These are phyloP conservation scores for Rhodamnia rubescens DNA, from an alignment of 345 rosid species.

Conservation along the genomic window DNA sequence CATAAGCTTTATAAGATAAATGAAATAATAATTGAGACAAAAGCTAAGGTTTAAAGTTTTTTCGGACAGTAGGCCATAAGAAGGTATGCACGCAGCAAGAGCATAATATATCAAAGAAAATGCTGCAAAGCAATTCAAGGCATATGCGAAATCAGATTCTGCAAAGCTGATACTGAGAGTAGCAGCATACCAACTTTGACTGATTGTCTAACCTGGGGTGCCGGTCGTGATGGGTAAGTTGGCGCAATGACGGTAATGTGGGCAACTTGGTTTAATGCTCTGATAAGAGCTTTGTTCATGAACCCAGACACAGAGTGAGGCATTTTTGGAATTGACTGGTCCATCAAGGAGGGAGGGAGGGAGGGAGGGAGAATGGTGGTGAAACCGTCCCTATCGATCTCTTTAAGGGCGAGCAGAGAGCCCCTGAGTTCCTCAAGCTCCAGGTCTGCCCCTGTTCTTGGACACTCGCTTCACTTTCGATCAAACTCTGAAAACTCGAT, in stretches of 20 bases:
- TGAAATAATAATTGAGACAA: no score
- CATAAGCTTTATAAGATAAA: no score
- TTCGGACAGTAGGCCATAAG: no score
- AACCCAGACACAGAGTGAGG: background rate
- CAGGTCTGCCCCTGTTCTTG: constrained; percentile 24
- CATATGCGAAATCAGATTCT: background rate
- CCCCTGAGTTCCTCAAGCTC: constrained; percentile 40
- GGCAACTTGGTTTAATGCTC: background rate
- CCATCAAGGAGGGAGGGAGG: background rate
- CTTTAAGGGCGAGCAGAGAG: constrained; percentile 47
- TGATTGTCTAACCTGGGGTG: background rate
- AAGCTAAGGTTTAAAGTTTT: no score
- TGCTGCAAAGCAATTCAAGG: background rate
- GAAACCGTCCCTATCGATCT: constrained; percentile 49
- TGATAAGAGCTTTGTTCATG: background rate
- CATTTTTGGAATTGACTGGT: background rate
- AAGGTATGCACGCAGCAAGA: background rate
- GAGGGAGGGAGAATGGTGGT: constrained; percentile 29
- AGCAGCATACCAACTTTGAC: background rate
- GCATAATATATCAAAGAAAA: background rate
- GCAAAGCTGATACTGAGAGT: background rate
- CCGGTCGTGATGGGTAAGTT: background rate
- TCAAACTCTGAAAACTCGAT: background rate
- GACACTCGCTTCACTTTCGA: background rate
- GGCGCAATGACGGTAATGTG: background rate